These are phyloP conservation scores for Saccharomyces hybrid DNA, from an alignment of 1,139 yeast genomes.

Conservation along the genomic window DNA sequence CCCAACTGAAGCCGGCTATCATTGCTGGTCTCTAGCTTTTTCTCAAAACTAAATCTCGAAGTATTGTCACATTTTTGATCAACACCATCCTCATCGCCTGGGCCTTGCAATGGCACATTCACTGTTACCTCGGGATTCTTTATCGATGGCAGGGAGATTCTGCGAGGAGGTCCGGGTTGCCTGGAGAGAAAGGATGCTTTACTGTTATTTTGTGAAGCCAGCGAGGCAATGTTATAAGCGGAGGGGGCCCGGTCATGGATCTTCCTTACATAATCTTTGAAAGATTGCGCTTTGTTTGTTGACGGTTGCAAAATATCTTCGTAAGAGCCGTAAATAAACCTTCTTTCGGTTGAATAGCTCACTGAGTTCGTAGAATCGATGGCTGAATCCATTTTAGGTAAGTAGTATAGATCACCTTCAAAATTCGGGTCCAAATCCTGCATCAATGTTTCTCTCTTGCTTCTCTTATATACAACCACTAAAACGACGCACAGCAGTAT, in stretches of 20 bases:
- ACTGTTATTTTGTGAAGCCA: conserved; percentile 4
- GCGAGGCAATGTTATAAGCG: conserved; percentile 17
- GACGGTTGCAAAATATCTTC: conserved; percentile 19
- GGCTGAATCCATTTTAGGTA: conserved; percentile 35
- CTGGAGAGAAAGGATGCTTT: conserved; percentile 1
- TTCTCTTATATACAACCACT: conserved; percentile 48
- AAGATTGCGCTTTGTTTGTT: conserved; percentile 11
- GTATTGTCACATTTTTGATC: too few species aligned
- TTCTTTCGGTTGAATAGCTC: conserved; percentile 4
- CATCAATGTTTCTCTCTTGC: conserved; percentile 42
- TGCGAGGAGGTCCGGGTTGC: not conserved
- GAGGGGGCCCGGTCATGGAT: conserved; percentile 15
- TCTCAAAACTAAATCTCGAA: not conserved
- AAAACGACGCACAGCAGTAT: conserved; percentile 43
- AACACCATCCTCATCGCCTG: not conserved
- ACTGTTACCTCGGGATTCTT: not conserved
- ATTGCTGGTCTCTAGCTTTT: not conserved
- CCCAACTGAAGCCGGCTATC: not conserved
- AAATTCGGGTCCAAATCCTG: conserved; percentile 69
- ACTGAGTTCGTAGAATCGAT: conserved; percentile 20
- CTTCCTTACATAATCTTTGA: conserved; percentile 18
- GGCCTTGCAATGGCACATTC: not conserved
- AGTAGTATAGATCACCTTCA: conserved; percentile 64
- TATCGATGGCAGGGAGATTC: not conserved
- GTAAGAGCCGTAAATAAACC: conserved; percentile 2